Conservation (phyloP, 2,329 filamentous ascomycete species). For the Fusarium chlamydosporum region DNA sequence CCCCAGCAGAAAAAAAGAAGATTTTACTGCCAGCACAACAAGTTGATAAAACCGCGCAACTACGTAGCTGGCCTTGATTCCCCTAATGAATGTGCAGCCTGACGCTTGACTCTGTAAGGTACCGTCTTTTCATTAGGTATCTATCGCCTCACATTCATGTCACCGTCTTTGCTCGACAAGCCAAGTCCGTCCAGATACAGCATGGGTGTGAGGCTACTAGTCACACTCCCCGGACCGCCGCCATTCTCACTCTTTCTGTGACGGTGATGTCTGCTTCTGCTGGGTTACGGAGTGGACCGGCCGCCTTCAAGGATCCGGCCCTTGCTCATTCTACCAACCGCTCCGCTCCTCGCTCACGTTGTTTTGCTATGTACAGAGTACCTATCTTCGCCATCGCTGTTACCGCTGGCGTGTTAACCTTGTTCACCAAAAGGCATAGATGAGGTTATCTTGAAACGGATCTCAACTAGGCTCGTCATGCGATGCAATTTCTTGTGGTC, state of each 20-base stretch:
- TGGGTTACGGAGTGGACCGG: constrained; percentile 33
- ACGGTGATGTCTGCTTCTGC: constrained; percentile 31
- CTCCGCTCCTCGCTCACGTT: constrained; percentile 33
- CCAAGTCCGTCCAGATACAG: constrained; percentile 12
- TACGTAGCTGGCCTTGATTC: constrained; percentile 8
- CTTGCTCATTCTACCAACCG: constrained; percentile 30
- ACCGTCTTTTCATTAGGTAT: constrained; percentile 26
- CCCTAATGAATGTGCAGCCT: background rate
- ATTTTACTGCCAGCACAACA: constrained; percentile 32
- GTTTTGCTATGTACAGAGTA: too few relatives aligned
- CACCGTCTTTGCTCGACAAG: constrained; percentile 27
- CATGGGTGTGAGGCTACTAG: background rate
- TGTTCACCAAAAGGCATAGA: constrained; percentile 27
- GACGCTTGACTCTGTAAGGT: constrained; percentile 20
- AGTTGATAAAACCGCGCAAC: constrained; percentile 25
- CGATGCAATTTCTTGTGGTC: constrained; percentile 40
- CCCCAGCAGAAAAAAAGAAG: constrained; percentile 30
- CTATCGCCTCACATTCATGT: constrained; percentile 17
- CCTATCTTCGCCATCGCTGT: constrained; percentile 6
- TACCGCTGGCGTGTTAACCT: constrained; percentile 24
- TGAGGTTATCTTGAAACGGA: constrained; percentile 40
- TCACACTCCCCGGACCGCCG: constrained; percentile 14
- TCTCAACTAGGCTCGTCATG: constrained; percentile 37
- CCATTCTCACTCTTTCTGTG: constrained; percentile 35
- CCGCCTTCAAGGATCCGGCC: constrained; percentile 37